Evolutionary conservation across 208 protist species (phyloP).

Genomic region (Trypanosoma rangeli): DNA sequence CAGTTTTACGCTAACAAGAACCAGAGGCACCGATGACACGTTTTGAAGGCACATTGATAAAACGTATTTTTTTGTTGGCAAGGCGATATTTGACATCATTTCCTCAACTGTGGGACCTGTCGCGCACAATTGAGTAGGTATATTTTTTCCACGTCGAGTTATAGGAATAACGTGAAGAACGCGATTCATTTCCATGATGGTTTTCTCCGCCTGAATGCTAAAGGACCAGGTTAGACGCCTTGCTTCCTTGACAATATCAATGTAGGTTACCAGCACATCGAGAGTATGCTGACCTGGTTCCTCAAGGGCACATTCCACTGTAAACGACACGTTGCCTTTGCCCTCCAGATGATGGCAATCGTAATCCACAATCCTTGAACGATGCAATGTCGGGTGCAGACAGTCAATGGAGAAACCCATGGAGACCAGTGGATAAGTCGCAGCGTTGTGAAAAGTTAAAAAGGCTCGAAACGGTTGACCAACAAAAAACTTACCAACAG

Average conservation of each 20-base stretch:
- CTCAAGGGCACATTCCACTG: conserved; percentile 14
- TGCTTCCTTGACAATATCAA: conserved; percentile 42
- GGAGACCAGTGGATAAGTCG: conserved; percentile 45
- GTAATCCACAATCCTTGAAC: conserved; percentile 31
- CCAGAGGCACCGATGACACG: conserved; percentile 29
- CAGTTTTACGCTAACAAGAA: conserved; percentile 38
- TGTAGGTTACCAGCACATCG: conserved; percentile 48
- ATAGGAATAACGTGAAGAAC: conserved; percentile 27
- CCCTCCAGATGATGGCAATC: conserved; percentile 17
- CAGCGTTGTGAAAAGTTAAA: conserved; percentile 67
- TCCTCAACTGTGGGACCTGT: conserved; percentile 1
- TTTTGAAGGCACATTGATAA: conserved; percentile 50
- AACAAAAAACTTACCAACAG: conserved; percentile 50
- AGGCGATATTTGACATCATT: conserved; percentile 19
- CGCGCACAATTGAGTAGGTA: neutral
- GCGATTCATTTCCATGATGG: conserved; percentile 43
- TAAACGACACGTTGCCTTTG: conserved; percentile 35
- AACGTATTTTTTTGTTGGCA: conserved; percentile 30
- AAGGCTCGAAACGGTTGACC: conserved; percentile 63
- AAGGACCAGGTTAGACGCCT: conserved; percentile 56
- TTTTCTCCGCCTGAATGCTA: conserved; percentile 46
- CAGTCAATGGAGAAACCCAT: conserved; percentile 38
- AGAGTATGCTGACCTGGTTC: conserved; percentile 43
- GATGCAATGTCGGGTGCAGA: conserved; percentile 25
- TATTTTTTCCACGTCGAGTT: neutral